These are phyloP conservation scores for Rhodotorula sp. DNA, from an alignment of 1,284 basidiomycete genomes.

Conservation along the genomic window DNA sequence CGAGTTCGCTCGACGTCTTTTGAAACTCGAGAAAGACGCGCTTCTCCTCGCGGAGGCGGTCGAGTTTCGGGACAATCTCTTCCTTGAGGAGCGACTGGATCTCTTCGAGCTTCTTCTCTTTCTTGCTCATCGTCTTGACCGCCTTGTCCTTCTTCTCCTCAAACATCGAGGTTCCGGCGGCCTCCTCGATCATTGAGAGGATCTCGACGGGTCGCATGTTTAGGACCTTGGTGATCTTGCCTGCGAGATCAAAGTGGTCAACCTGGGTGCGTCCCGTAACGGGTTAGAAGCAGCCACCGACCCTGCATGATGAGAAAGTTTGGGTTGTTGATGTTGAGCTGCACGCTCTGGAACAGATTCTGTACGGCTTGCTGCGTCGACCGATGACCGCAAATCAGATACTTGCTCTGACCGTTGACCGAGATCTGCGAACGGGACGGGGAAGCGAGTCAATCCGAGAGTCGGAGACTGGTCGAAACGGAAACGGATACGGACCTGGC, in stretches of 20 bases:
- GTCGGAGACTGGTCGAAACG: not conserved
- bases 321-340: slow-evolving; percentile 99
- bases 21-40: slow-evolving; percentile 87
- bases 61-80: slow-evolving; percentile 93
- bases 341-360: slow-evolving; percentile 92
- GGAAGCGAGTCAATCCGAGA: not conserved
- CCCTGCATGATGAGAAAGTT: slow-evolving; percentile 99
- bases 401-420: slow-evolving; percentile 92
- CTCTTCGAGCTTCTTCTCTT: slow-evolving; percentile 94
- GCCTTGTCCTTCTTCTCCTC: slow-evolving; percentile 98
- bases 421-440: slow-evolving; percentile 64
- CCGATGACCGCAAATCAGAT: slow-evolving; percentile 95
- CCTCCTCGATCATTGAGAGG: slow-evolving; percentile 97
- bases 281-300: slow-evolving; percentile 48
- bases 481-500: slow-evolving; percentile 64
- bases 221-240: slow-evolving; percentile 67
- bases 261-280: not conserved
- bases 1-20: slow-evolving; percentile 83
- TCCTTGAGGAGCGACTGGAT: slow-evolving; percentile 75
- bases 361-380: slow-evolving; percentile 84
- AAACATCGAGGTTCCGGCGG: slow-evolving; percentile 98
- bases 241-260: slow-evolving; percentile 4
- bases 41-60: slow-evolving; percentile 88
- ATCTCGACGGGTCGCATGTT: slow-evolving; percentile 99
- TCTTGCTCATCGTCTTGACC: slow-evolving; percentile 93